Conservation (phyloP, 2,329 filamentous ascomycete genomes). For the Fusarium acutatum region DNA sequence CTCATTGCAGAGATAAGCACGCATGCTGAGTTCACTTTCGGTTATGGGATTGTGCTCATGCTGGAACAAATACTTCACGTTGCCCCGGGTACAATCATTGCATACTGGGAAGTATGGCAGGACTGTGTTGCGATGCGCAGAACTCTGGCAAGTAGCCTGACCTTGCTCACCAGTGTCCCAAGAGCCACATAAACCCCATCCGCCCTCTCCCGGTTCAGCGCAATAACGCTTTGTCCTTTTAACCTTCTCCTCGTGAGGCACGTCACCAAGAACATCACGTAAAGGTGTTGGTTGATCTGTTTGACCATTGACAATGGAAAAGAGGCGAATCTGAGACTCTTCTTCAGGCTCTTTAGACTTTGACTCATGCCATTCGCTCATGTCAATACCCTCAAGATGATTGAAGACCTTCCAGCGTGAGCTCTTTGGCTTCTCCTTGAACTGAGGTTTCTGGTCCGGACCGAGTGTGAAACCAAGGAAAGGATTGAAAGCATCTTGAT, state of each 20-base stretch:
- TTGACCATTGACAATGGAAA: conserved; percentile 6
- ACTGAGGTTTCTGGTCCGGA: background rate
- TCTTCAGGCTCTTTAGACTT: background rate
- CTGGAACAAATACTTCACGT: conserved; percentile 27
- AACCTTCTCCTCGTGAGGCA: background rate
- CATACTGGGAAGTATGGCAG: conserved; percentile 33
- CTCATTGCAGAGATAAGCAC: conserved; percentile 47
- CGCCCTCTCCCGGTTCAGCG: conserved; percentile 24
- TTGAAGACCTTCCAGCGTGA: conserved; percentile 34
- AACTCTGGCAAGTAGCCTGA: conserved; percentile 28
- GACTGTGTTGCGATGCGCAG: conserved; percentile 17
- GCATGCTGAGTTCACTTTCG: conserved; percentile 41
- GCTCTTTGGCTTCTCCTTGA: background rate
- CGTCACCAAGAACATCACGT: conserved; percentile 21
- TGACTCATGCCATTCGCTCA: conserved; percentile 28
- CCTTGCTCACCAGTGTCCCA: background rate
- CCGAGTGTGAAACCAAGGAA: conserved; percentile 22
- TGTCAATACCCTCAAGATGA: conserved; percentile 27
- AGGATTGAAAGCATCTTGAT: conserved; percentile 22
- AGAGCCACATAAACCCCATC: conserved; percentile 16
- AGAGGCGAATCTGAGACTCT: conserved; percentile 1
- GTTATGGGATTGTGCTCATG: conserved; percentile 15
- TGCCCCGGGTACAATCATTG: conserved; percentile 37
- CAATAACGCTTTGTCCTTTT: background rate
- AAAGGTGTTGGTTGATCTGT: conserved; percentile 7